phyloP scores from a whole-genome alignment of 495 filamentous ascomycete species.

The Penicillium roqueforti region DNA sequence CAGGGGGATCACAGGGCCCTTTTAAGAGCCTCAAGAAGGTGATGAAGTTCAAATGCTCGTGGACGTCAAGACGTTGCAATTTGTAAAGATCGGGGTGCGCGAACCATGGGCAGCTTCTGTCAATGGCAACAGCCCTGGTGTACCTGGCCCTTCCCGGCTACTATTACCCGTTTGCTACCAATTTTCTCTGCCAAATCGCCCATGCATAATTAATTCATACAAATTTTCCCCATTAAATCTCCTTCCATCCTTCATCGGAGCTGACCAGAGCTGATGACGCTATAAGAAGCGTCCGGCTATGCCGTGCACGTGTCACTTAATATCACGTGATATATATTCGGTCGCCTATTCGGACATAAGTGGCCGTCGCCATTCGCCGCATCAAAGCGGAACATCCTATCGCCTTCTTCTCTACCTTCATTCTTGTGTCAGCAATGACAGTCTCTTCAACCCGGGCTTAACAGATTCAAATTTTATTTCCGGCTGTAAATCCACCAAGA shows the following conservation, averaged over 20 bases:
- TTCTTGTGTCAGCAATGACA: slow-evolving; percentile 30
- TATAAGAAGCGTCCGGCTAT: neutral
- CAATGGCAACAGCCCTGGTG: neutral
- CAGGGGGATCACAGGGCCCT: neutral
- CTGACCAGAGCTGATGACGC: neutral
- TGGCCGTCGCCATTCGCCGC: slow-evolving; percentile 41
- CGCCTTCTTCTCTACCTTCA: slow-evolving; percentile 14
- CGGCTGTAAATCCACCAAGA: slow-evolving; percentile 4
- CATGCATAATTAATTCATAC: neutral
- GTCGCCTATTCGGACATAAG: slow-evolving; percentile 16
- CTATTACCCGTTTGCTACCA: neutral
- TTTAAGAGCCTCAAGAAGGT: neutral
- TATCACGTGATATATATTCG: slow-evolving; percentile 12
- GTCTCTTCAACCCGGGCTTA: slow-evolving; percentile 15
- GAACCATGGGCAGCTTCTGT: neutral
- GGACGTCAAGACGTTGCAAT: neutral
- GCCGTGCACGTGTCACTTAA: slow-evolving; percentile 12
- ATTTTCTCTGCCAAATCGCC: neutral
- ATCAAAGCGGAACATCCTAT: slow-evolving; percentile 23
- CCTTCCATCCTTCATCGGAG: neutral
- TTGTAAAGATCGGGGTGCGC: neutral
- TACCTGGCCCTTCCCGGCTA: neutral
- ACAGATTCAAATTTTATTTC: slow-evolving; percentile 8
- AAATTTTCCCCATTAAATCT: neutral
- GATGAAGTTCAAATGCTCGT: neutral